Base-by-base conservation (phyloP, 192 early-diverging fungal genomes). In the Backusella westeae region DNA sequence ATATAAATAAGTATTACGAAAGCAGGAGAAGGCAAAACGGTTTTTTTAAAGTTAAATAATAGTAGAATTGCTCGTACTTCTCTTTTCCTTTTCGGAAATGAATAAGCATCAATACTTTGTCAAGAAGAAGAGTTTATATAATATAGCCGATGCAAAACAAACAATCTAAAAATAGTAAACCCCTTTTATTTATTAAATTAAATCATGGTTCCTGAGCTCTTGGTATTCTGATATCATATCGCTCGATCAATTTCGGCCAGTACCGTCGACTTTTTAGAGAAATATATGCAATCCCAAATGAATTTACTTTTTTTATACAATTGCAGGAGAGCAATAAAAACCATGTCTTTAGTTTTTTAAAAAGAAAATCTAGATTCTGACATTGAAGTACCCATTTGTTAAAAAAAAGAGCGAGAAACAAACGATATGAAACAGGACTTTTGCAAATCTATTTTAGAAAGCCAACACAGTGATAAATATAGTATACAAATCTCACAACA, bases 211-310 rank as follows among this genome's bases (percentile, higher is more conserved):
- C 23, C 23, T 63, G 56, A 29, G 17, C 46, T 49, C 15, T 44
- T 44, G 42, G 42, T 44, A 98, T 73, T 89, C 95, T 77, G 96
- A 97, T 49, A 49, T n/a, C 46, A 21, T 49, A 49, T 49, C 46
- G 19, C 46, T 49, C 46, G 46, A 49, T 49, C 46, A 49, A n/a
- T 49, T 6, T 49, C 46, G 19, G 46, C 17, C 46, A 49, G 46
- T 19, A n/a, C 46, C 19, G 46, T n/a, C 46, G 6, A 19, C 46
- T 49, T 49, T 19, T 49, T 49, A 49, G 19, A 49, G 19, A 49
- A 49, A n/a, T 21, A n/a, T n/a, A 49, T 49, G 46, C 19, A 49
- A n/a, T 49, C 19, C 6, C 5, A 49, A 49, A 49, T 49, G 46
- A 49, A 49, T 49, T 49, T 49, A 0, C 19, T 49, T 49, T 49